These are phyloP conservation scores for Trichoderma atrobrunneum DNA, from an alignment of 2,329 filamentous ascomycete genomes.

Conservation along the genomic window DNA sequence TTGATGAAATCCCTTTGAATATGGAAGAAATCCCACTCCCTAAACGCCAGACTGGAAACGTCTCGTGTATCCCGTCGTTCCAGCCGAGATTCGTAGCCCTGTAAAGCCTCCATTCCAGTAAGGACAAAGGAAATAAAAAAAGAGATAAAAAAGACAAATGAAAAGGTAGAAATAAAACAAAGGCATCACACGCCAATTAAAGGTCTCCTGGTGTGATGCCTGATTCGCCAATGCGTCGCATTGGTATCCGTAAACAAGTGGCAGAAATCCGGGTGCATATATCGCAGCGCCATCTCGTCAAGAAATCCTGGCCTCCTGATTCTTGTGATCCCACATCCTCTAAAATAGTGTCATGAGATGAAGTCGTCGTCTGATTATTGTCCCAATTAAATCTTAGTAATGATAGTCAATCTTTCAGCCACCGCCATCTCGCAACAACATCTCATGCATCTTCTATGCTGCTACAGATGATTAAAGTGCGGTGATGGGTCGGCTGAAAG, in stretches of 20 bases:
- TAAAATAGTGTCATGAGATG: constrained; percentile 20
- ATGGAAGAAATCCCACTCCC: not conserved
- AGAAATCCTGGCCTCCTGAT: constrained; percentile 15
- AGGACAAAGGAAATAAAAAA: not conserved
- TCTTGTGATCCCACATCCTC: constrained; percentile 23
- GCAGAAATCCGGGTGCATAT: constrained; percentile 32
- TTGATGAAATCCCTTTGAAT: constrained; percentile 2
- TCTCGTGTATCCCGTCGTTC: constrained; percentile 3
- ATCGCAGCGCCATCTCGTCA: constrained; percentile 20
- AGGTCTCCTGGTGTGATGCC: constrained; percentile 8
- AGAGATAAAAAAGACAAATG: not conserved
- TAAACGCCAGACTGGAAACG: constrained; percentile 10
- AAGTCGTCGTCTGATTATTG: constrained; percentile 12
- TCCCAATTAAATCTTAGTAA: constrained; percentile 16
- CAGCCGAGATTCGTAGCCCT: constrained; percentile 10
- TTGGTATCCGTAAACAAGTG: constrained; percentile 23
- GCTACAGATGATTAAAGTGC: constrained; percentile 10
- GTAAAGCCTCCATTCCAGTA: constrained; percentile 3
- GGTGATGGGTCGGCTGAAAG: not conserved
- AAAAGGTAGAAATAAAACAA: not conserved
- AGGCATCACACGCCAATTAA: not conserved
- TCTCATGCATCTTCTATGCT: constrained; percentile 20
- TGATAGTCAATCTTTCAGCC: not conserved
- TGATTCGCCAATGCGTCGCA: constrained; percentile 22
- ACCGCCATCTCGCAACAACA: not conserved